Base-by-base conservation (phyloP, 805 yeast species). In the Candida germanica region DNA sequence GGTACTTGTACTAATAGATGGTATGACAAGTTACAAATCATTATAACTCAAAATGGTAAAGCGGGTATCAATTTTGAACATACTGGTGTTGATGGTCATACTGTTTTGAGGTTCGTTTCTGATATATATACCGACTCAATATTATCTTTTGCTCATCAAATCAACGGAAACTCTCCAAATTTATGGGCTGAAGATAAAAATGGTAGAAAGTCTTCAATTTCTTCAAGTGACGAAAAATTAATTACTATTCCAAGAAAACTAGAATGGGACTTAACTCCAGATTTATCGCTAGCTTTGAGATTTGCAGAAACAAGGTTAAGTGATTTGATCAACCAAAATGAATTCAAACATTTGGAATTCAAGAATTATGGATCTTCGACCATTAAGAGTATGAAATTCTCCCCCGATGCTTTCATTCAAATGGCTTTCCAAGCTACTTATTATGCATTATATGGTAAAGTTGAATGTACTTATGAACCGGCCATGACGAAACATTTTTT, bases 1-100 rank as follows among this genome's bases (percentile, higher is more conserved):
- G 97, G 97, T 40, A 87, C 96, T 4, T 87, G 96, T 62, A 83
- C 95, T 22, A 88, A 88, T 60, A 69, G 97, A 56, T 88, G 96
- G 96, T 88, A 87, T 56, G 97, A 88, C 61, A 88, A 88, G 61
- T 63, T 88, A 45, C 96, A 88, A 59, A 72, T 88, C 46, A 88
- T 88, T 36, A 77, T 88, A 37, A 87, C 96, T 4, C 78, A 80
- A 56, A 87, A 88, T 58, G 95, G 94, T 16, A 84, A 85, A 59
- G 96, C 93, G 2, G 97, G 97, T 19, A 80, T 88, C 47, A 88
- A 89, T 58, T 88, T 88, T 55, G 97, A 88, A 53, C 93, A 88
- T 54, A 84, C 97, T 0, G 96, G 96, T 48, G 94, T 88, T 18
- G 97, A 88, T 61, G 97, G 97, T 38, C 96, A 88, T 58, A 88